Percentiles rank a stretch among this genome's conserved stretches.
These are phyloP conservation scores for Penicillium nordicum DNA, from an alignment of 2,329 filamentous ascomycete species.

Conservation along the genomic window DNA sequence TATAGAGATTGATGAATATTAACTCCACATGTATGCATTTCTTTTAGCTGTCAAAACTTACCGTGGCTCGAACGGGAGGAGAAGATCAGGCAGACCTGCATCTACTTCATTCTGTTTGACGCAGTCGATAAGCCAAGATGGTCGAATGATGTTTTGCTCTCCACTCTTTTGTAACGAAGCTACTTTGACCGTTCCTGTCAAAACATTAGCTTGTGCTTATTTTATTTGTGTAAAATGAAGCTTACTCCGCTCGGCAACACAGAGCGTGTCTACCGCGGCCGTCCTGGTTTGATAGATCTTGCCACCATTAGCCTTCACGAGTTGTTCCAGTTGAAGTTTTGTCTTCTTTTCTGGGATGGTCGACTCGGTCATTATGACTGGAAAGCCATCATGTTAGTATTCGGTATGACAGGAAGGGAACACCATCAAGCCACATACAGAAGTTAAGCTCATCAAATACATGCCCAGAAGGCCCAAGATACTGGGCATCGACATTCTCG, in stretches of 20 bases:
- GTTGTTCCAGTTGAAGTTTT: constrained; percentile 73
- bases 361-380: constrained; percentile 71
- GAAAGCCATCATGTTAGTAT: constrained; percentile 6
- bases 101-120: constrained; percentile 59
- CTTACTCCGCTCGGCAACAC: constrained; percentile 72
- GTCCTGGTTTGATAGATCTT: constrained; percentile 70
- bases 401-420: background rate
- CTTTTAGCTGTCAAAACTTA: constrained; percentile 31
- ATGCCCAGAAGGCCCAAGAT: constrained; percentile 57
- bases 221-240: background rate
- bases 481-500: constrained; percentile 47
- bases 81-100: constrained; percentile 50
- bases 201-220: constrained; percentile 12
- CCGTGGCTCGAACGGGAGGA: constrained; percentile 63
- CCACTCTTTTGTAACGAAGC: constrained; percentile 74
- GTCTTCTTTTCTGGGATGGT: constrained; percentile 65
- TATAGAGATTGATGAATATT: constrained; percentile 38
- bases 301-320: constrained; percentile 82
- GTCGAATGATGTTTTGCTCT: constrained; percentile 68
- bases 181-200: constrained; percentile 64
- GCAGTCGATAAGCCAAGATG: constrained; percentile 81
- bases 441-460: constrained; percentile 76
- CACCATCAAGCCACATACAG: constrained; percentile 44
- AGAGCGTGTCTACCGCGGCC: constrained; percentile 60
- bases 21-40: background rate